These are phyloP conservation scores for Fusarium coicis DNA, from an alignment of 2,329 filamentous ascomycete species.

Conservation along the genomic window DNA sequence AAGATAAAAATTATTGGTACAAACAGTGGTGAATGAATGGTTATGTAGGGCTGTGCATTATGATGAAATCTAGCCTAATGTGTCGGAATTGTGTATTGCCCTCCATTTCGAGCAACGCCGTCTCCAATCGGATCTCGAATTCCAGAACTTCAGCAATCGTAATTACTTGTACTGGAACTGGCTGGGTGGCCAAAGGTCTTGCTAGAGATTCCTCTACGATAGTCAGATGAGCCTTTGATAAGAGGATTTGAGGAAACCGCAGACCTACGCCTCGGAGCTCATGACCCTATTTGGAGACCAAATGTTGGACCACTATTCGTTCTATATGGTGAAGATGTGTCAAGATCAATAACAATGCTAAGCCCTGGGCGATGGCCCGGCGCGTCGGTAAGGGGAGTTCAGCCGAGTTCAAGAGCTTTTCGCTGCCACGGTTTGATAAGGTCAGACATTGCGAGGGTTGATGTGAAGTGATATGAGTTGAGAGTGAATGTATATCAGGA, in stretches of 20 bases:
- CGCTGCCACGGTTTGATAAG: neutral
- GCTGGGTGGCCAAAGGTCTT: neutral
- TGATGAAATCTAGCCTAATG: neutral
- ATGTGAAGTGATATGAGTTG: too few species aligned
- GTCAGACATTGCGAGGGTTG: neutral
- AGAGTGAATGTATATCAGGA: too few species aligned
- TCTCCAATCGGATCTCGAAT: neutral
- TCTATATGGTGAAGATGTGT: too few species aligned
- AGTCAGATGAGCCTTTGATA: neutral
- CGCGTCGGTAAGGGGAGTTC: neutral
- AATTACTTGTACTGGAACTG: neutral
- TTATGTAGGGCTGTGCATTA: neutral
- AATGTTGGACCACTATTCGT: neutral
- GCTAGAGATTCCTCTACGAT: neutral
- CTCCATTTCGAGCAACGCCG: too few species aligned
- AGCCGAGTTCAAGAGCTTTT: neutral
- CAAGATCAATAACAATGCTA: neutral
- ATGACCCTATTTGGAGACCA: neutral
- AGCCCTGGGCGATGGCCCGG: neutral
- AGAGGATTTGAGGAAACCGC: neutral
- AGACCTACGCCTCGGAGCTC: neutral
- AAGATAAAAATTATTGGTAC: neutral
- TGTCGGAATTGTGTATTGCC: neutral
- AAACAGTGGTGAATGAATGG: neutral
- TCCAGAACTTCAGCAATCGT: neutral